phyloP scores from a whole-genome alignment of 1,284 basidiomycete genomes.

The Cryptococcus maquisensis region DNA sequence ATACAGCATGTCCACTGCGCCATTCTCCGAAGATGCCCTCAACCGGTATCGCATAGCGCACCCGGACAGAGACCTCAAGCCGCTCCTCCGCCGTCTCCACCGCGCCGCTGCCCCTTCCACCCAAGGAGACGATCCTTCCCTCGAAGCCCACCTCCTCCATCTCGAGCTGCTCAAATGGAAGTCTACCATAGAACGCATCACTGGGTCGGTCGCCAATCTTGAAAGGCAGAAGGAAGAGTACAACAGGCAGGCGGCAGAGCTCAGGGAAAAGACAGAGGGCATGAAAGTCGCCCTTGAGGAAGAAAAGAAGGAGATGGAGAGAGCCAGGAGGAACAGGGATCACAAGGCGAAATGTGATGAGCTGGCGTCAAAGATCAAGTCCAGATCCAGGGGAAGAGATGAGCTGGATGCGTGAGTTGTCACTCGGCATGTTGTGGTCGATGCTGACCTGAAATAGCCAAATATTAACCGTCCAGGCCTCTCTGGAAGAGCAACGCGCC shows the following conservation, averaged over 20 bases:
- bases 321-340: conserved; percentile 27
- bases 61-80: conserved; percentile 35
- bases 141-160: neutral
- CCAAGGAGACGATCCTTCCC: conserved; percentile 1
- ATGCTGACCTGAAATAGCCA: conserved; percentile 16
- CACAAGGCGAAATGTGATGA: conserved; percentile 39
- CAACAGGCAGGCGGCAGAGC: conserved; percentile 22
- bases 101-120: conserved; percentile 3
- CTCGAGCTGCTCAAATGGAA: conserved; percentile 36
- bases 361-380: conserved; percentile 31
- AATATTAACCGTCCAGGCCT: conserved; percentile 25
- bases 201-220: conserved; percentile 31
- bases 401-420: conserved; percentile 41
- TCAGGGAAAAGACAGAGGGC: conserved; percentile 1
- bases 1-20: neutral
- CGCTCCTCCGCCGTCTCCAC: conserved; percentile 33
- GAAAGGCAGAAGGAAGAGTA: conserved; percentile 31
- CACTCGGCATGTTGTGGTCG: neutral
- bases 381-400: conserved; percentile 25
- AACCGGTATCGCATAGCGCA: conserved; percentile 42
- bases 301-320: conserved; percentile 30
- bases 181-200: conserved; percentile 28
- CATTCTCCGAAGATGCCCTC: conserved; percentile 23
- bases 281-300: conserved; percentile 18
- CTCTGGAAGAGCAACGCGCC: conserved; percentile 31